Conservation (phyloP, 1,284 basidiomycete species). For the Cryptococcus depauperatus region DNA sequence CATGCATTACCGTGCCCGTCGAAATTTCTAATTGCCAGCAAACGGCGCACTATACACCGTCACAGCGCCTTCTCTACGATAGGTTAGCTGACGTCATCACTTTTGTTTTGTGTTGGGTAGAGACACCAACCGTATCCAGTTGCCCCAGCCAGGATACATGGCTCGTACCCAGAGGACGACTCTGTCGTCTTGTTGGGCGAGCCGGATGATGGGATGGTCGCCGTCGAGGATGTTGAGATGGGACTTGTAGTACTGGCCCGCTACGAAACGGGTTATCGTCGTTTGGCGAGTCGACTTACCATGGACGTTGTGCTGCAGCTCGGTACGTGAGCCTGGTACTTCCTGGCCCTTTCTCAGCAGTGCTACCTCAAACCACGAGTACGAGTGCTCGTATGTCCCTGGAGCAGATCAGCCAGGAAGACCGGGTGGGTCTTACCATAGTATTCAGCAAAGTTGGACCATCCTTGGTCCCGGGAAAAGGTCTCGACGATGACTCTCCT, state of each 20-base stretch:
- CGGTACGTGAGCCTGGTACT: conserved; percentile 21
- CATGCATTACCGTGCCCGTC: too few relatives aligned
- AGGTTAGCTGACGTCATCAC: too few relatives aligned
- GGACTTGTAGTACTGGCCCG: conserved; percentile 35
- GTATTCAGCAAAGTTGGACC: conserved; percentile 17
- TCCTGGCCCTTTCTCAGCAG: conserved; percentile 31
- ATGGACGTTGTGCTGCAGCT: conserved; percentile 35
- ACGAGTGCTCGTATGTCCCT: conserved; percentile 34
- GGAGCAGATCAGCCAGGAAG: not conserved
- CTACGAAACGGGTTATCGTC: conserved; percentile 9
- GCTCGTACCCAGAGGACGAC: conserved; percentile 37
- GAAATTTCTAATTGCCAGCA: too few relatives aligned
- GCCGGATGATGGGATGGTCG: conserved; percentile 20
- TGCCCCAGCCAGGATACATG: conserved; percentile 32
- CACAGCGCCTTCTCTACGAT: conserved; percentile 24
- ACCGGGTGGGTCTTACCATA: conserved; percentile 24
- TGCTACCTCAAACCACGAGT: conserved; percentile 38
- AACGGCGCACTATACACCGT: conserved; percentile 23
- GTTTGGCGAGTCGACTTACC: conserved; percentile 25
- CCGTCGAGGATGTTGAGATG: conserved; percentile 21
- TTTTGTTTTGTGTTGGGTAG: not conserved
- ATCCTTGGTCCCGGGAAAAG: conserved; percentile 36
- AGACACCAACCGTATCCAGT: conserved; percentile 21
- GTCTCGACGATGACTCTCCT: conserved; percentile 28
- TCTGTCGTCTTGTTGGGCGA: conserved; percentile 27